Conservation (phyloP, 2,329 filamentous ascomycete genomes). For the Aureobasidium sp. region DNA sequence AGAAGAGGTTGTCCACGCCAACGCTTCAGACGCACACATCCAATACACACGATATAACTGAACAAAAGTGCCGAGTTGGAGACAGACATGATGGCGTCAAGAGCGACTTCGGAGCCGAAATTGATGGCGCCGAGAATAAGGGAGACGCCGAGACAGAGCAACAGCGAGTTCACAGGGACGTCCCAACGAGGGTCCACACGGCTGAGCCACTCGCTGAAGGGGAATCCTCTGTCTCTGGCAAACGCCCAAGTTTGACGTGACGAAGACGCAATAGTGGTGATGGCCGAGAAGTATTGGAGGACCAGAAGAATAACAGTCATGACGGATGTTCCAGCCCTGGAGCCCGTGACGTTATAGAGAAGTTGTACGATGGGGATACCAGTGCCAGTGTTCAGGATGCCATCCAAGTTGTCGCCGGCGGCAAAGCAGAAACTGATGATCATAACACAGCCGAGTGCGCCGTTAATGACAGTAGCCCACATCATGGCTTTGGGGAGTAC, state of each 20-base stretch:
- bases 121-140: slow-evolving; percentile 33
- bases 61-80: slow-evolving; percentile 27
- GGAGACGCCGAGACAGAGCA: slow-evolving; percentile 23
- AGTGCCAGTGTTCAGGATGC: slow-evolving; percentile 16
- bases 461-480: slow-evolving; percentile 31
- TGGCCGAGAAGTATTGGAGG: slow-evolving; percentile 25
- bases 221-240: slow-evolving; percentile 26
- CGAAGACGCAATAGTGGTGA: slow-evolving; percentile 27
- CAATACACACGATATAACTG: slow-evolving; percentile 26
- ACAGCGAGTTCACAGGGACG: slow-evolving; percentile 14
- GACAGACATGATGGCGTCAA: slow-evolving; percentile 34
- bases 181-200: slow-evolving; percentile 20
- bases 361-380: slow-evolving; percentile 25
- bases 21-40: slow-evolving; percentile 25
- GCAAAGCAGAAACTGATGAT: slow-evolving; percentile 31
- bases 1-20: slow-evolving; percentile 23
- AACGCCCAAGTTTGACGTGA: slow-evolving; percentile 28
- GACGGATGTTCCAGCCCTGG: slow-evolving; percentile 22
- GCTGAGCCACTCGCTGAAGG: slow-evolving; percentile 26
- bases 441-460: slow-evolving; percentile 26
- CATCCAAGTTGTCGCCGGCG: slow-evolving; percentile 19
- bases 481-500: slow-evolving; percentile 37
- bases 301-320: slow-evolving; percentile 24
- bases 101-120: slow-evolving; percentile 31
- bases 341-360: slow-evolving; percentile 23